A percentile compares a stretch with the other conserved stretches of the same genome.
Conservation (phyloP, 768 basidiomycete genomes). For the Boletus vinaceobasis region DNA sequence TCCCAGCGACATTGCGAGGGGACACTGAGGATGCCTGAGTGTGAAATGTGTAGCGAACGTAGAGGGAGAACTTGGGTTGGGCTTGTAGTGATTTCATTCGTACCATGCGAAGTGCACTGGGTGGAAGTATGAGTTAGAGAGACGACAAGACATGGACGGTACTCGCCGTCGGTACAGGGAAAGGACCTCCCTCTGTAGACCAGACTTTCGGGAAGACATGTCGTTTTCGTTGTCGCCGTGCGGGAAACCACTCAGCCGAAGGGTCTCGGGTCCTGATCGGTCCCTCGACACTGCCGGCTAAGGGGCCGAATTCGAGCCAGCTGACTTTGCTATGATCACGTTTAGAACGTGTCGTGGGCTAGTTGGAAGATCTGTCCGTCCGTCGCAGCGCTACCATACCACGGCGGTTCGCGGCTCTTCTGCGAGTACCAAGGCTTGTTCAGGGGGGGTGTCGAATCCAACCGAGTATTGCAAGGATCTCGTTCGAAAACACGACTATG, state of each 20-base stretch:
- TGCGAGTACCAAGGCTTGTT: slow-evolving; percentile 2
- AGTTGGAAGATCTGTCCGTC: slow-evolving; percentile 1
- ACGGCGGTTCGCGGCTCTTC: slow-evolving; percentile 12
- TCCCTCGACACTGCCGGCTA: slow-evolving; percentile 23
- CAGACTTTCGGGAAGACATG: slow-evolving; percentile 40
- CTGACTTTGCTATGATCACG: slow-evolving; percentile 17
- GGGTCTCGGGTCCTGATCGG: slow-evolving; percentile 5
- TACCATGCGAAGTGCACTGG: slow-evolving; percentile 74
- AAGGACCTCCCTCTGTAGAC: slow-evolving; percentile 52
- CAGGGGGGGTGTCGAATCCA: slow-evolving; percentile 37
- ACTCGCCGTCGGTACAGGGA: slow-evolving; percentile 53
- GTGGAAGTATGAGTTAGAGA: slow-evolving; percentile 4
- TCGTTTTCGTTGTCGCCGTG: background rate
- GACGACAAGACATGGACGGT: background rate
- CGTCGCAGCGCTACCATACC: slow-evolving; percentile 8
- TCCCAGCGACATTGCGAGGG: slow-evolving; percentile 60
- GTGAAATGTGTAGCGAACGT: slow-evolving; percentile 68
- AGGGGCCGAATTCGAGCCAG: slow-evolving; percentile 4
- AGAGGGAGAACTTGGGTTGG: slow-evolving; percentile 63
- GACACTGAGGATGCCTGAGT: slow-evolving; percentile 58
- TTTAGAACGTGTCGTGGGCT: slow-evolving; percentile 11
- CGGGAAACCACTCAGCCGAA: background rate
- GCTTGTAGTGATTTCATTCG: slow-evolving; percentile 58
- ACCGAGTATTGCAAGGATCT: slow-evolving; percentile 64
- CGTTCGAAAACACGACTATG: slow-evolving; percentile 79